Evolutionary conservation across 805 yeast species (phyloP).

Genomic region (Ogataea ramenticola): DNA sequence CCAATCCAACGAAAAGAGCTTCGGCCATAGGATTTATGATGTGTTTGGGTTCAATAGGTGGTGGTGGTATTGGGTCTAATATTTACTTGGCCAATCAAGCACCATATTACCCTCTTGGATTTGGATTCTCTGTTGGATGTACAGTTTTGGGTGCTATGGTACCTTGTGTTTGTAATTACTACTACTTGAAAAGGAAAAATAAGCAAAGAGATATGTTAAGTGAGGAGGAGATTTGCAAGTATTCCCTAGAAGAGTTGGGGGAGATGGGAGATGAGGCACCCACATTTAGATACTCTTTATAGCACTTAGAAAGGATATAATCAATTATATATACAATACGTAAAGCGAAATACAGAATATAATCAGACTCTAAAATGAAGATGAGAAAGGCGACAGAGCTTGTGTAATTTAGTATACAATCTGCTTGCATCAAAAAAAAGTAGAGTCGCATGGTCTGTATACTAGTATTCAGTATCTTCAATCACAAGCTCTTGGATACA

Average conservation of each 20-base stretch:
- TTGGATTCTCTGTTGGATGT: conserved; percentile 12
- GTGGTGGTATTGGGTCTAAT: conserved; percentile 14
- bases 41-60: conserved; percentile 28
- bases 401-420: no score
- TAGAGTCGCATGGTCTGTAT: no score
- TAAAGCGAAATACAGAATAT: no score
- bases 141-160: conserved; percentile 13
- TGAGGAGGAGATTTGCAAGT: conserved; percentile 14
- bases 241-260: conserved; percentile 22
- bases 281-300: conserved; percentile 23
- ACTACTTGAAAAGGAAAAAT: conserved; percentile 3
- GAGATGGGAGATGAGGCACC: conserved; percentile 38
- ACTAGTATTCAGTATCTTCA: no score
- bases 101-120: conserved; percentile 12
- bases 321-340: no score
- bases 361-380: no score
- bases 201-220: conserved; percentile 3
- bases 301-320: no score
- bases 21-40: conserved; percentile 39
- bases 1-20: conserved; percentile 30
- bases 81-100: conserved; percentile 10
- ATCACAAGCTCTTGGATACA: no score
- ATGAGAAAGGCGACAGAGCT: no score
- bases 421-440: no score
- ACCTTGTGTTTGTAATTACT: conserved; percentile 11